Evolutionary conservation across 1,284 basidiomycete genomes (phyloP).

Genomic region (Ganoderma lingzhi): DNA sequence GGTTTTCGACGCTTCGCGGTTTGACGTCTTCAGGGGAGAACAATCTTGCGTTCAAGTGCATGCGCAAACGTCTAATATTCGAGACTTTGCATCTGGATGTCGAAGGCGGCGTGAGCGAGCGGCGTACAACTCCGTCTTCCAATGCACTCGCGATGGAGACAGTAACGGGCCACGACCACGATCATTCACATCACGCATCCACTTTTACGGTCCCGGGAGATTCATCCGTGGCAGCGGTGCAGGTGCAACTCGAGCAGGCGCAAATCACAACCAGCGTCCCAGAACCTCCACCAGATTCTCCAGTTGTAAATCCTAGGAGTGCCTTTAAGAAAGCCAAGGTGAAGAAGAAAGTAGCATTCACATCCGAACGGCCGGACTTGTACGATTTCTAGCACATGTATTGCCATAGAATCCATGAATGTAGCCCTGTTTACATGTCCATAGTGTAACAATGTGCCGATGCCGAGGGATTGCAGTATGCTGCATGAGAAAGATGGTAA

Average conservation of each 20-base stretch:
- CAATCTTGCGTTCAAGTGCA: conserved; percentile 95
- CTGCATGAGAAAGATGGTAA: neutral
- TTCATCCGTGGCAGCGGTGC: conserved; percentile 34
- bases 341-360: conserved; percentile 77
- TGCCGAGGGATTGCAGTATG: neutral
- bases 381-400: conserved; percentile 56
- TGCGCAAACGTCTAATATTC: conserved; percentile 85
- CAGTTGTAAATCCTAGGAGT: conserved; percentile 36
- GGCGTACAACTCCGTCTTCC: conserved; percentile 71
- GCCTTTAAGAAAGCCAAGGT: conserved; percentile 53
- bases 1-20: conserved; percentile 80
- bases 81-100: conserved; percentile 95
- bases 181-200: conserved; percentile 13
- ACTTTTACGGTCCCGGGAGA: conserved; percentile 4
- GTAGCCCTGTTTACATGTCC: conserved; percentile 28
- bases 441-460: neutral
- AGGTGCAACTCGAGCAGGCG: conserved; percentile 40
- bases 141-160: conserved; percentile 39
- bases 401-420: conserved; percentile 18
- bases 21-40: conserved; percentile 79
- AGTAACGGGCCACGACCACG: conserved; percentile 24
- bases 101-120: conserved; percentile 90
- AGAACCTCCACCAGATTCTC: neutral
- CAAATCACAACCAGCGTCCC: conserved; percentile 16
- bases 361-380: conserved; percentile 70